Conservation (phyloP, 495 filamentous ascomycete species). For the Choiromyces venosus region DNA sequence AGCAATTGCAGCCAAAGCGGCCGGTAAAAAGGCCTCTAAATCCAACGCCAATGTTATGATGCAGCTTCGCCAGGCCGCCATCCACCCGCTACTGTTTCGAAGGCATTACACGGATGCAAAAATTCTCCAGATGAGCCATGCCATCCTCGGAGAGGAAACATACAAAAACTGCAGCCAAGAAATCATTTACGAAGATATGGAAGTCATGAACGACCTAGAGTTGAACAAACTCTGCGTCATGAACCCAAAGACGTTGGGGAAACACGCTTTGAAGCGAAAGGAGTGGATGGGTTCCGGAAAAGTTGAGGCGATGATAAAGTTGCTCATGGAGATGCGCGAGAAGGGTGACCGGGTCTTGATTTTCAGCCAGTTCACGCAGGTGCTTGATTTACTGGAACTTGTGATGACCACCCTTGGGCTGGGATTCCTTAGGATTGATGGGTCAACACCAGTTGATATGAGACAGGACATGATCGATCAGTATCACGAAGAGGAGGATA, state of each 20-base stretch:
- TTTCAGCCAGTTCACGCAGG: conserved; percentile 87
- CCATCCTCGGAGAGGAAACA: conserved; percentile 60
- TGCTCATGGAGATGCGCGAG: conserved; percentile 64
- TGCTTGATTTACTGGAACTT: conserved; percentile 80
- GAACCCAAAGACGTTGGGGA: conserved; percentile 61
- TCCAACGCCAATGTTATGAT: conserved; percentile 73
- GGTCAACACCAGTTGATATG: conserved; percentile 71
- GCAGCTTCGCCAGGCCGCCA: conserved; percentile 84
- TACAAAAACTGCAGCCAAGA: conserved; percentile 57
- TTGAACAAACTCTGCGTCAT: conserved; percentile 71
- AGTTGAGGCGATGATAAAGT: conserved; percentile 65
- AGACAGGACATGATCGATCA: conserved; percentile 82
- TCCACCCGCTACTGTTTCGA: conserved; percentile 84
- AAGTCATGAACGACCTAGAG: conserved; percentile 71
- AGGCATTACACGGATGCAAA: conserved; percentile 66
- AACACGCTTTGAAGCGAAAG: conserved; percentile 63
- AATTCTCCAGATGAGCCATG: conserved; percentile 71
- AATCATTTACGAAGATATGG: conserved; percentile 66
- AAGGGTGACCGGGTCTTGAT: conserved; percentile 83
- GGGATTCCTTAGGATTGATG: conserved; percentile 73
- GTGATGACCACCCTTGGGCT: conserved; percentile 71
- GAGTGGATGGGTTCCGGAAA: conserved; percentile 96
- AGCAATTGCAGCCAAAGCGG: conserved; percentile 54
- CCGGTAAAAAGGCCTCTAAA: conserved; percentile 53
- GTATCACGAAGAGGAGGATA: conserved; percentile 68